Conservation (phyloP, 176 grass and related monocot species). For the Urochloa ruziziensis region DNA sequence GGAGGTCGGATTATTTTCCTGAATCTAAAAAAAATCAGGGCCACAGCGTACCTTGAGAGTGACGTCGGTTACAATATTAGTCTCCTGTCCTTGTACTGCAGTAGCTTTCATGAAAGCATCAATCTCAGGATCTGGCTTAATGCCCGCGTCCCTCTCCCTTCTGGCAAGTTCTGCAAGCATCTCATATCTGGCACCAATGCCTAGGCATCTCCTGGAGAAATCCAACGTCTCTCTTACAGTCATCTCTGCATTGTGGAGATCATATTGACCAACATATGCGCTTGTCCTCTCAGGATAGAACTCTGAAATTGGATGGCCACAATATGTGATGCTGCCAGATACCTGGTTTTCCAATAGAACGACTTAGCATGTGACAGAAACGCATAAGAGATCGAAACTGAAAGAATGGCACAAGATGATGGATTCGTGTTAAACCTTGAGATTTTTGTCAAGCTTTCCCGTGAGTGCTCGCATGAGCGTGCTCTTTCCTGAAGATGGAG, state of each 20-base stretch:
- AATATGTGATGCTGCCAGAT: constrained; percentile 51
- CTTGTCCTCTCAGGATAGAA: constrained; percentile 69
- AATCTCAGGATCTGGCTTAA: constrained; percentile 69
- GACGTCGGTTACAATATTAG: constrained; percentile 50
- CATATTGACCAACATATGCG: constrained; percentile 65
- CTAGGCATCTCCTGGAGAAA: constrained; percentile 67
- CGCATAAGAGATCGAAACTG: neutral
- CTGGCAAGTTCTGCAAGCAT: constrained; percentile 54
- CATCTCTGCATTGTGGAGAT: constrained; percentile 74
- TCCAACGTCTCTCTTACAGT: constrained; percentile 71
- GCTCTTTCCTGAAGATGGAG: constrained; percentile 89
- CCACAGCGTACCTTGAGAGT: constrained; percentile 57
- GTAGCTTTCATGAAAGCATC: constrained; percentile 79
- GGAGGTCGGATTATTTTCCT: too few relatives aligned
- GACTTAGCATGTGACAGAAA: neutral
- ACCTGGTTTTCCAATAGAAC: constrained; percentile 24
- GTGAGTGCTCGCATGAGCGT: constrained; percentile 76
- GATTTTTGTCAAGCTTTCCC: constrained; percentile 67
- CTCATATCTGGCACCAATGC: constrained; percentile 62
- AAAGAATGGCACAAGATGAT: neutral
- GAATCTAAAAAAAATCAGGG: too few relatives aligned
- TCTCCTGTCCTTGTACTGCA: constrained; percentile 49
- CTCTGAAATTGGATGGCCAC: constrained; percentile 50
- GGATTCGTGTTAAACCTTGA: constrained; percentile 48
- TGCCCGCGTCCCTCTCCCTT: constrained; percentile 58